phyloP scores from a whole-genome alignment of 768 basidiomycete species.

The Leccinum disarticulatum region DNA sequence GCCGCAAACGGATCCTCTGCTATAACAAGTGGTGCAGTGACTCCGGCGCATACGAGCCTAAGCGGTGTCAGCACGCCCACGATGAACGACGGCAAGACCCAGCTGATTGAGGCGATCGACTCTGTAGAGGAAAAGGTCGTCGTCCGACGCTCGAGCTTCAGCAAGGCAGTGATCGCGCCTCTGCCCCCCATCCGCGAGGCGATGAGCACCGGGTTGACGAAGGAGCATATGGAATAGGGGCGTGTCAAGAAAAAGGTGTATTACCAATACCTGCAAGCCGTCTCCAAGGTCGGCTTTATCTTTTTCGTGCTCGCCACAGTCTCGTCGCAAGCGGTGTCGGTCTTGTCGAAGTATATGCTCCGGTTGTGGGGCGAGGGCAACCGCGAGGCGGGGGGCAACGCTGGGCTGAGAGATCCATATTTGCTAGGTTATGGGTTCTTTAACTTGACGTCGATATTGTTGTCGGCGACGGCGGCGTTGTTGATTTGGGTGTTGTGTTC shows the following conservation, averaged over 20 bases:
- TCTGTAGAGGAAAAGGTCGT: conserved; percentile 57
- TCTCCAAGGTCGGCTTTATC: conserved; percentile 69
- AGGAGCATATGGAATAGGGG: conserved; percentile 79
- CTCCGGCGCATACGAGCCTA: conserved; percentile 43
- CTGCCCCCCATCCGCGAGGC: conserved; percentile 39
- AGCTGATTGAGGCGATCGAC: conserved; percentile 28
- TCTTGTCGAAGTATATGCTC: conserved; percentile 65
- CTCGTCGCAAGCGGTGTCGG: conserved; percentile 55
- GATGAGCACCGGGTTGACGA: conserved; percentile 48
- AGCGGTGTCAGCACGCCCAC: conserved; percentile 22
- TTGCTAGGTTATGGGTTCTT: conserved; percentile 67
- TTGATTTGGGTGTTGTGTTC: conserved; percentile 79
- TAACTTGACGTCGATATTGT: conserved; percentile 54
- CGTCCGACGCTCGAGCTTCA: conserved; percentile 54
- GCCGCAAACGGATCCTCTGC: conserved; percentile 44
- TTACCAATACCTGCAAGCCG: conserved; percentile 71
- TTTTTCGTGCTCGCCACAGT: conserved; percentile 61
- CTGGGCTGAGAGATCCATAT: conserved; percentile 53
- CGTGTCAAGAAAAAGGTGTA: conserved; percentile 80
- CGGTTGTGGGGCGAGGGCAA: conserved; percentile 85
- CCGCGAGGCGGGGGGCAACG: conserved; percentile 52
- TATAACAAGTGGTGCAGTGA: conserved; percentile 42
- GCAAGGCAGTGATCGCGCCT: conserved; percentile 51
- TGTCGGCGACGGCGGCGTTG: conserved; percentile 56
- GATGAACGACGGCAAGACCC: conserved; percentile 21